phyloP scores from a whole-genome alignment of 1,139 yeast species.

The Candida albicans region DNA sequence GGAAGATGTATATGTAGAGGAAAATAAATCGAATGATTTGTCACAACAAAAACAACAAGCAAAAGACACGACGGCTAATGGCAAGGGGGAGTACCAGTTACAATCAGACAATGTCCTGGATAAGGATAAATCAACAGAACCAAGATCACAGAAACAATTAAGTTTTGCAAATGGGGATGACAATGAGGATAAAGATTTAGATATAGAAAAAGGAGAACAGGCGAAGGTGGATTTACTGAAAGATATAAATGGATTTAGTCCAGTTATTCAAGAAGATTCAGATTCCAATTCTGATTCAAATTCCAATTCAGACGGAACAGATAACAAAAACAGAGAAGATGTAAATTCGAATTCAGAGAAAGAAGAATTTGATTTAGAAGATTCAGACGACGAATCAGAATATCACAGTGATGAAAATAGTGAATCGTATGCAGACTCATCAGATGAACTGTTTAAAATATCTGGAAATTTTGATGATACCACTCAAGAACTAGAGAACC shows the following conservation, averaged over 20 bases:
- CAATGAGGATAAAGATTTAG: constrained; percentile 1
- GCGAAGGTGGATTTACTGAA: no score
- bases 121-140: neutral
- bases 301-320: no score
- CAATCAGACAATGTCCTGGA: no score
- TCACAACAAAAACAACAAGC: no score
- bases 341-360: neutral
- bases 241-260: no score
- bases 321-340: no score
- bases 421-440: neutral
- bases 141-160: neutral
- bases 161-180: neutral
- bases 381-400: neutral
- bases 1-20: constrained; percentile 4
- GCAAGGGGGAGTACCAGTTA: no score
- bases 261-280: no score
- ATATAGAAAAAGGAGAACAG: neutral
- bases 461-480: constrained; percentile 2
- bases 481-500: neutral
- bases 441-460: constrained; percentile 5
- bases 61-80: no score
- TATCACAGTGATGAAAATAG: neutral
- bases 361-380: neutral
- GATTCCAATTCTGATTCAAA: no score
- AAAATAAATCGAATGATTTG: neutral